Conservation (phyloP, 2,329 filamentous ascomycete species). For the Scedosporium aurantiacum region DNA sequence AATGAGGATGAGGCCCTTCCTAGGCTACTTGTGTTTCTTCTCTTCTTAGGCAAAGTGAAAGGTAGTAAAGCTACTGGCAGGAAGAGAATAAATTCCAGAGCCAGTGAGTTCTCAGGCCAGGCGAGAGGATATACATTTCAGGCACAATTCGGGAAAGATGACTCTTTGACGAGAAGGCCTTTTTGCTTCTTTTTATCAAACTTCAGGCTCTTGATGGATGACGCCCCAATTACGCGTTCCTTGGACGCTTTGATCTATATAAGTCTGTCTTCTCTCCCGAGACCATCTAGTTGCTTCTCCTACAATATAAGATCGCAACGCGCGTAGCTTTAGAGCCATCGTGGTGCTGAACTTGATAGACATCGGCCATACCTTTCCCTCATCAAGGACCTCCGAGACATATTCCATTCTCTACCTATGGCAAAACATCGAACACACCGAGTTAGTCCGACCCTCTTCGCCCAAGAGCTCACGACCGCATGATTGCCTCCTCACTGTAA, state of each 20-base stretch:
- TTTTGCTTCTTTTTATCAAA: not conserved
- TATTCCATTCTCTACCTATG: too few relatives aligned
- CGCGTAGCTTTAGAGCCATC: too few relatives aligned
- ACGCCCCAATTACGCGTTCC: not conserved
- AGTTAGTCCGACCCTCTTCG: too few relatives aligned
- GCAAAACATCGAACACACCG: too few relatives aligned
- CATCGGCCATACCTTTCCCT: too few relatives aligned
- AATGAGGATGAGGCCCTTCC: not conserved
- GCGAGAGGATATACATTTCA: slow-evolving; percentile 5
- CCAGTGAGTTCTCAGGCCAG: slow-evolving; percentile 1
- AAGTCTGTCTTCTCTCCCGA: not conserved
- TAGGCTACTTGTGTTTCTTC: not conserved
- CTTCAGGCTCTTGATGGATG: not conserved
- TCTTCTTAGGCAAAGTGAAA: not conserved
- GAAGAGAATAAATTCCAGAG: not conserved
- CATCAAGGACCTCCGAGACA: too few relatives aligned
- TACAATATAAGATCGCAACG: too few relatives aligned
- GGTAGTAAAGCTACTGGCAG: not conserved
- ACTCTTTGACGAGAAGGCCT: not conserved
- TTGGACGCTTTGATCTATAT: not conserved
- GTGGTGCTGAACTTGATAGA: too few relatives aligned
- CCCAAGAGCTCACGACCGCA: too few relatives aligned
- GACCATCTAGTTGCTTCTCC: not conserved
- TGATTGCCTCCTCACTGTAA: not conserved
- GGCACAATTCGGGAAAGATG: slow-evolving; percentile 3